Percentiles rank a stretch among this genome's conserved stretches.
Conservation (phyloP, 2,329 filamentous ascomycete species). For the Arthrinium phaeospermum region DNA sequence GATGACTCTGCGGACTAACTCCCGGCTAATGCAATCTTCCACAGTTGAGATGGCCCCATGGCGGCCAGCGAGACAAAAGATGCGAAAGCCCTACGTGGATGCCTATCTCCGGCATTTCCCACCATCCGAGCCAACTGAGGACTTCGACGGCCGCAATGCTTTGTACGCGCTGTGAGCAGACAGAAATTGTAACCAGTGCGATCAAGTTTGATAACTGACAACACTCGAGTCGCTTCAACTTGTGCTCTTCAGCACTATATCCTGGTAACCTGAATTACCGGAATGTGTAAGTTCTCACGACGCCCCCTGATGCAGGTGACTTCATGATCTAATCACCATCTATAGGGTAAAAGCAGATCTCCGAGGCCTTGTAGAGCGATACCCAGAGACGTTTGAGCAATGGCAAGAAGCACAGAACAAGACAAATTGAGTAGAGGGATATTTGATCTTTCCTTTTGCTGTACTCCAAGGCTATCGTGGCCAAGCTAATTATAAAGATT, state of each 20-base stretch:
- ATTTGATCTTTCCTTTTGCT: not conserved
- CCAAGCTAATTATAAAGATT: no score
- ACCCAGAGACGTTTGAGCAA: not conserved
- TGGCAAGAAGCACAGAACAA: not conserved
- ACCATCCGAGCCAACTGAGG: not conserved
- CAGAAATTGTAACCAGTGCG: not conserved
- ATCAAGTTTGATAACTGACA: not conserved
- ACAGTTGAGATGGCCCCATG: not conserved
- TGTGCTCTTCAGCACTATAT: constrained; percentile 17
- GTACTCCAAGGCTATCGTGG: not conserved
- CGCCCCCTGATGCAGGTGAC: no score
- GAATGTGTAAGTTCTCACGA: not conserved
- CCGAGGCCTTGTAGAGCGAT: not conserved
- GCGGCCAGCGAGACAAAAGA: not conserved
- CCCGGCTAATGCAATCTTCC: not conserved
- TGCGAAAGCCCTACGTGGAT: not conserved
- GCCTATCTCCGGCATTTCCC: not conserved
- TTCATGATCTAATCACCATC: no score
- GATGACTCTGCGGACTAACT: accelerated
- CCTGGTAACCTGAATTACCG: constrained; percentile 19
- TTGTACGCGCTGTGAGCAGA: constrained; percentile 7
- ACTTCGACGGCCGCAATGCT: constrained; percentile 16
- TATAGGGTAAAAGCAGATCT: not conserved
- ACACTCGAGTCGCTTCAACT: not conserved
- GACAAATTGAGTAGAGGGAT: no score